Evolutionary conservation across 371 early-diverging fungal species (phyloP).

Genomic region (Lichtheimia hyalospora): DNA sequence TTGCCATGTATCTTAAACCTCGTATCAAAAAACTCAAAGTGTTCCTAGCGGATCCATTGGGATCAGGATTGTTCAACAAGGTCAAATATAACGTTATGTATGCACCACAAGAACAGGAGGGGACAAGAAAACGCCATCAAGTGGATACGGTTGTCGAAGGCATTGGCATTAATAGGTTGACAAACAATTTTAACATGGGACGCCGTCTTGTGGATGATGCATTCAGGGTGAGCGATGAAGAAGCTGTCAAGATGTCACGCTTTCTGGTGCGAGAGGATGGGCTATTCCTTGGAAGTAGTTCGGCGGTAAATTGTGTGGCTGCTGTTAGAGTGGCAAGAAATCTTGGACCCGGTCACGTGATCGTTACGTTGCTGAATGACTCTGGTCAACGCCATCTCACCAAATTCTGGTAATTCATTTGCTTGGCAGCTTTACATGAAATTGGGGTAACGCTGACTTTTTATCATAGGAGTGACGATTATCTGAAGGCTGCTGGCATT

Average conservation of each 20-base stretch:
- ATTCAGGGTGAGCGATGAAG: constrained; percentile 83
- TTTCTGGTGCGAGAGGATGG: constrained; percentile 86
- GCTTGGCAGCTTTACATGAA: background rate
- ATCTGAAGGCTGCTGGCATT: constrained; percentile 32
- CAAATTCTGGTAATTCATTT: constrained; percentile 72
- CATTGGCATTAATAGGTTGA: constrained; percentile 93
- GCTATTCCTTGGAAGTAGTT: constrained; percentile 89
- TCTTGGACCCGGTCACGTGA: constrained; percentile 76
- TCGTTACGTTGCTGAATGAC: constrained; percentile 85
- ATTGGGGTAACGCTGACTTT: background rate
- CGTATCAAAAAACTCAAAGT: constrained; percentile 60
- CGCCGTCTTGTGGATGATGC: constrained; percentile 81
- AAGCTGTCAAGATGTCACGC: constrained; percentile 90
- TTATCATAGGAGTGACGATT: constrained; percentile 33
- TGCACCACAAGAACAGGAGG: constrained; percentile 86
- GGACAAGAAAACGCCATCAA: constrained; percentile 89
- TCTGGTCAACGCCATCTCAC: constrained; percentile 83
- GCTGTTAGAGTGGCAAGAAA: constrained; percentile 72
- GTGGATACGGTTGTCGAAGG: constrained; percentile 97
- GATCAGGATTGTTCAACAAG: constrained; percentile 91
- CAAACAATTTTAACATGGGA: constrained; percentile 77
- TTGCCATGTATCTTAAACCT: constrained; percentile 79
- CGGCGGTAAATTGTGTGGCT: constrained; percentile 92
- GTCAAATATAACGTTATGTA: constrained; percentile 92
- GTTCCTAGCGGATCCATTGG: constrained; percentile 90